phyloP scores from a whole-genome alignment of 306 rosid species.

The Ceratonia siliqua region DNA sequence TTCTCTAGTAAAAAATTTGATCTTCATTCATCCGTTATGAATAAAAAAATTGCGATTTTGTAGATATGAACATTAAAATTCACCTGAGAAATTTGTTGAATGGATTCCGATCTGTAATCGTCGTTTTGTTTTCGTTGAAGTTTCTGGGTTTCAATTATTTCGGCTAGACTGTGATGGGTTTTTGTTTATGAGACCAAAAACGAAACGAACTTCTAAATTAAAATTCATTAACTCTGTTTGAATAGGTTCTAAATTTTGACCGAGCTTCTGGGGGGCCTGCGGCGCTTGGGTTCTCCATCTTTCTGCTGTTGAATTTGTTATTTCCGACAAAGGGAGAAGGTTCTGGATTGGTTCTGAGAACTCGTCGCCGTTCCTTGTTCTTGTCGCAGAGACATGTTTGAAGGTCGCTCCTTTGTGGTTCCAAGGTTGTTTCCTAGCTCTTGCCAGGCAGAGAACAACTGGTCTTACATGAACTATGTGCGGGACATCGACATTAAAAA shows the following conservation, averaged over 20 bases:
- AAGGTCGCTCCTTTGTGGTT: conserved; percentile 63
- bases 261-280: conserved; percentile 36
- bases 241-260: conserved; percentile 49
- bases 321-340: conserved; percentile 17
- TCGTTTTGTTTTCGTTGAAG: background rate
- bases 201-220: conserved; percentile 32
- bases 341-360: conserved; percentile 41
- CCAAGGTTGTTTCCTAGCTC: conserved; percentile 72
- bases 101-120: conserved; percentile 44
- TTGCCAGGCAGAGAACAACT: conserved; percentile 64
- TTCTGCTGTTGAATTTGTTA: conserved; percentile 28
- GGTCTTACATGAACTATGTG: conserved; percentile 66
- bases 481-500: conserved; percentile 50
- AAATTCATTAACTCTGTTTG: conserved; percentile 41
- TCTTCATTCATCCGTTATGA: background rate
- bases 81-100: conserved; percentile 36
- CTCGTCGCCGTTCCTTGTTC: conserved; percentile 28
- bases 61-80: background rate
- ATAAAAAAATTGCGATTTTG: conserved; percentile 22
- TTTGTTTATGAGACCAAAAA: background rate
- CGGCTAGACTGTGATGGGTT: conserved; percentile 7
- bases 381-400: conserved; percentile 75
- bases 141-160: conserved; percentile 36
- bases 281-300: conserved; percentile 28
- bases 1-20: conserved; percentile 9